Percentiles rank a stretch among this genome's conserved stretches.
phyloP scores from a whole-genome alignment of 2,329 filamentous ascomycete species.

The Sordariomycetes sp. region DNA sequence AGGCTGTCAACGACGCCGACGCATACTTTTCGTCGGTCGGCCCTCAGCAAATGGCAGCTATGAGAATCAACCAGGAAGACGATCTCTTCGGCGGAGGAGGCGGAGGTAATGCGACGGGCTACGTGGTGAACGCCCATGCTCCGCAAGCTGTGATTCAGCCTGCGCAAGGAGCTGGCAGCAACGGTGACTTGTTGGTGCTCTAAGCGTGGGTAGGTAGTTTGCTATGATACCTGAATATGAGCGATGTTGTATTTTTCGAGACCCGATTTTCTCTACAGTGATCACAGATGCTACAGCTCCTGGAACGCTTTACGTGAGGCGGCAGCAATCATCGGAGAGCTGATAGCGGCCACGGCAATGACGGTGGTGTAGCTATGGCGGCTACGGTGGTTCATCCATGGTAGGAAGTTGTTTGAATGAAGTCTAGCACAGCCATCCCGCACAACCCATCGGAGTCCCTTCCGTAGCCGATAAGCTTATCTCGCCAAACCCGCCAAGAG shows the following conservation, averaged over 20 bases:
- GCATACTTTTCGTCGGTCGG: constrained; percentile 80
- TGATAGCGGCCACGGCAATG: too few species aligned
- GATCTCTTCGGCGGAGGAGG: constrained; percentile 52
- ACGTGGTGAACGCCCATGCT: constrained; percentile 75
- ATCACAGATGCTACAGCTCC: too few species aligned
- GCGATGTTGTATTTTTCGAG: too few species aligned
- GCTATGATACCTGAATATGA: neutral
- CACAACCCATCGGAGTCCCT: too few species aligned
- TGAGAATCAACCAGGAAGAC: constrained; percentile 55
- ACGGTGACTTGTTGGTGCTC: constrained; percentile 63
- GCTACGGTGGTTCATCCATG: too few species aligned
- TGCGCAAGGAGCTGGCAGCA: constrained; percentile 51
- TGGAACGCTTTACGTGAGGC: too few species aligned
- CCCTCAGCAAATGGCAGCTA: constrained; percentile 61
- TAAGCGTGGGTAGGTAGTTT: constrained; percentile 22
- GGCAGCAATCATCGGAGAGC: too few species aligned
- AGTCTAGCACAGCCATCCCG: too few species aligned
- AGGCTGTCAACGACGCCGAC: constrained; percentile 75
- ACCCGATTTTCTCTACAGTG: too few species aligned
- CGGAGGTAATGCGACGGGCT: constrained; percentile 41
- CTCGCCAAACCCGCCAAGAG: neutral
- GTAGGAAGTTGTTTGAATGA: too few species aligned
- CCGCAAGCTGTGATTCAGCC: constrained; percentile 69
- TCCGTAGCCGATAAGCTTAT: neutral
- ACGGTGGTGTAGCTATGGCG: too few species aligned